A percentile compares a stretch with the other conserved stretches of the same genome.
phyloP scores from a whole-genome alignment of 202 grass and related monocot genomes.

The Carex sylvatica region DNA sequence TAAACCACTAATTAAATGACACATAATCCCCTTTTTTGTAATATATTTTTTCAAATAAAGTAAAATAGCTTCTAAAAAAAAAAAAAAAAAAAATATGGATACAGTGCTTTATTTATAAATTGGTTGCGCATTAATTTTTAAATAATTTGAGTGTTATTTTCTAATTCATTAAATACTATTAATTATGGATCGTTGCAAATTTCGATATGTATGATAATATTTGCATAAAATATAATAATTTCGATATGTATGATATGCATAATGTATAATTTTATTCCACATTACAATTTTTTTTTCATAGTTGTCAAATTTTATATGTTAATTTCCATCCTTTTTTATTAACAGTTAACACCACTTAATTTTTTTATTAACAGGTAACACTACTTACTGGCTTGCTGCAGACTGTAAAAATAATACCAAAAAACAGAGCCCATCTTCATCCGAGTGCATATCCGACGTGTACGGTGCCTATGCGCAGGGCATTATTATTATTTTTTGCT shows the following conservation, averaged over 20 bases:
- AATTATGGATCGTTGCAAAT: not conserved
- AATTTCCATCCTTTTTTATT: no score
- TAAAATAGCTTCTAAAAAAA: no score
- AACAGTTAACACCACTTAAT: no score
- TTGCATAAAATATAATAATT: not conserved
- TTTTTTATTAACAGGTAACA: no score
- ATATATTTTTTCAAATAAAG: not conserved
- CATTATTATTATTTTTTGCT: no score
- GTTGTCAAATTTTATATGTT: no score
- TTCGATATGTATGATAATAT: not conserved
- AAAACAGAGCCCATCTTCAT: no score
- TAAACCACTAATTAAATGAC: not conserved
- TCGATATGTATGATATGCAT: not conserved
- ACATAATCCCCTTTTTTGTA: not conserved
- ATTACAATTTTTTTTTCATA: not conserved
- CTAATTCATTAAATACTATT: not conserved
- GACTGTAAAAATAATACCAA: no score
- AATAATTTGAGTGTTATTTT: not conserved
- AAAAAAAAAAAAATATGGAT: no score
- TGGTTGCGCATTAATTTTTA: not conserved
- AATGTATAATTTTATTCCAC: not conserved
- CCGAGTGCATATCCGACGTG: no score
- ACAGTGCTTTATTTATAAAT: not conserved
- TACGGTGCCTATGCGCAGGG: no score
- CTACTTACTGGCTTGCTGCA: no score